Evolutionary conservation across 805 yeast species (phyloP).

Genomic region (Blastobotrys attinorum): DNA sequence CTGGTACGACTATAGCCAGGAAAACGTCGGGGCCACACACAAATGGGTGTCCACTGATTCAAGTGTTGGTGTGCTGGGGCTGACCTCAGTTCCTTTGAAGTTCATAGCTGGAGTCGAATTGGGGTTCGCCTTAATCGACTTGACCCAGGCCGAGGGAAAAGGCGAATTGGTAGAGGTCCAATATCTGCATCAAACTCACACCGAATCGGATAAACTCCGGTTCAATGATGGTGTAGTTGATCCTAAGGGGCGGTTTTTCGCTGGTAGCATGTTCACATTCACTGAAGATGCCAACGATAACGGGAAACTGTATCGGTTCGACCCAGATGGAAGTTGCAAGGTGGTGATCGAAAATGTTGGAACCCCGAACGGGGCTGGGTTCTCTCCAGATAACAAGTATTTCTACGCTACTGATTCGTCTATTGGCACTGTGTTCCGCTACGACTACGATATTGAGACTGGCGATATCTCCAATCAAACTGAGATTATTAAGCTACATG

Average conservation of each 20-base stretch:
- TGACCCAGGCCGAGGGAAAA: conserved; percentile 25
- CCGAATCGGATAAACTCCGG: conserved; percentile 26
- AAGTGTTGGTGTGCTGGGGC: conserved; percentile 64
- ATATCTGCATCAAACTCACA: conserved; percentile 23
- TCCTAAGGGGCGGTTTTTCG: conserved; percentile 67
- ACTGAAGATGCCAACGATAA: conserved; percentile 23
- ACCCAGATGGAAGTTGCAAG: conserved; percentile 22
- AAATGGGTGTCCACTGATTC: conserved; percentile 35
- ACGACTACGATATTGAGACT: conserved; percentile 34
- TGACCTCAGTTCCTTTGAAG: conserved; percentile 46
- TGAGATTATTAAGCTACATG: conserved; percentile 35
- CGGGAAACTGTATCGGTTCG: conserved; percentile 48
- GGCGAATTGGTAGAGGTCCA: conserved; percentile 28
- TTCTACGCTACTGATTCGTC: conserved; percentile 50
- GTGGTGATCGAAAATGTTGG: conserved; percentile 34
- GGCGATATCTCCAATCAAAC: conserved; percentile 33
- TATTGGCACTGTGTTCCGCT: conserved; percentile 40
- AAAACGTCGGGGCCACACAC: conserved; percentile 17
- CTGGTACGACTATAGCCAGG: conserved; percentile 16
- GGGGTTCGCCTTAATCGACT: conserved; percentile 54
- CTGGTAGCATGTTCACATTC: conserved; percentile 58
- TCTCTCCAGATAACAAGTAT: conserved; percentile 35
- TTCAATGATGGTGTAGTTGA: conserved; percentile 83
- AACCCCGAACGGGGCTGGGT: conserved; percentile 70
- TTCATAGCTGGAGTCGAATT: conserved; percentile 52